Base-by-base conservation (phyloP, 345 rosid species). In the Citrus hindsii region DNA sequence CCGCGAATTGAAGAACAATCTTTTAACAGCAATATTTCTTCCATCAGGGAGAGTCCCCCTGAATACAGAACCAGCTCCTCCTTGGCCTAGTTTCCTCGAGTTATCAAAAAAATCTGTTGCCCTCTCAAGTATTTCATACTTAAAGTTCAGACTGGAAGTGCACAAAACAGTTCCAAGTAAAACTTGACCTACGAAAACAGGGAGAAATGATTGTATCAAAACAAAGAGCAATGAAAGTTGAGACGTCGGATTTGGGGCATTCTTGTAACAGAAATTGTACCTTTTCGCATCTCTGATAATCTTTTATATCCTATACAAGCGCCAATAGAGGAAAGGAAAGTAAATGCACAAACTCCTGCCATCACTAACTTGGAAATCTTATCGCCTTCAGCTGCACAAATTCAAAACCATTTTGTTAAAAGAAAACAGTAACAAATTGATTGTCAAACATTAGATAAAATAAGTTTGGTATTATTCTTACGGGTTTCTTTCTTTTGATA, bases 41-140 rank as follows among this genome's bases (percentile, higher is more conserved):
- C 98, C 95, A 84, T 86, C 89, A 1, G 93, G 90, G 24, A 94
- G 94, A 70, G 83, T 80, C 63, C 95, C 98, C 79, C 87, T 92
- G 84, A 83, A 94, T 37, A 94, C 97, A 33, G 94, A 90, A 62
- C 93, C 95, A 6, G 92, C 90, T 19, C 98, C 92, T 82, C 98
- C 93, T 84, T 92, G 92, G 76, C 93, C 97, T 74, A 95, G 79
- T 76, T 95, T 95, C 86, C 86, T 92, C 1, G 89, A 82, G 18
- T 85, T 83, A 12, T 83, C 71, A 84, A 92, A 95, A 79, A 55
- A 88, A 16, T 85, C 79, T 0, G 98, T 95, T 59, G 97, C 95
- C 71, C 76, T 88, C 77, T 93, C 97, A 4, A 95, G 89, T 16
- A 82, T 81, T 79, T 92, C 95, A 55, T 92, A 92, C 83, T 88